These are phyloP conservation scores for Debaryomyces tyrocola DNA, from an alignment of 805 yeast genomes.

Conservation along the genomic window DNA sequence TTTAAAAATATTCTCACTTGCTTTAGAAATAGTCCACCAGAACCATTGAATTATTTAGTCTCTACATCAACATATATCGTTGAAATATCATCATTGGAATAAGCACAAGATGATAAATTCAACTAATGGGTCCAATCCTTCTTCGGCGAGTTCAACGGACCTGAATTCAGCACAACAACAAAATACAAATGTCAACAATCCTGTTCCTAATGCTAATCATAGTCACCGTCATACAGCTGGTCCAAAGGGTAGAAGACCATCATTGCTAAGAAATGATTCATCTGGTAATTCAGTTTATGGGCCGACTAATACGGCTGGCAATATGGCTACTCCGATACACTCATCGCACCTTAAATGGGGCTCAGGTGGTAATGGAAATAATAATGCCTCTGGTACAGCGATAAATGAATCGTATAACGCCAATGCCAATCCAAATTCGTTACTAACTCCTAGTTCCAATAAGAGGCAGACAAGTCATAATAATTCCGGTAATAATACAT, in stretches of 20 bases:
- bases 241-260: conserved; percentile 7
- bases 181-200: background rate
- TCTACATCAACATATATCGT: background rate
- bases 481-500: background rate
- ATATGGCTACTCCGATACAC: background rate
- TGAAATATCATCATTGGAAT: background rate
- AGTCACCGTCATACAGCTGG: conserved; percentile 4
- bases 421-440: background rate
- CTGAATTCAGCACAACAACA: background rate
- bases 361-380: background rate
- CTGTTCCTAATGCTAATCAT: background rate
- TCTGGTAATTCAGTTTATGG: background rate
- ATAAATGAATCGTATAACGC: background rate
- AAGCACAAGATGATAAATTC: background rate
- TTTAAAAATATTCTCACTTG: background rate
- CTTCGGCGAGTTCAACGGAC: background rate
- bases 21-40: background rate
- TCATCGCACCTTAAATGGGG: background rate
- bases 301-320: background rate
- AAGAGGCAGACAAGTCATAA: background rate
- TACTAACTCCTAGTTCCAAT: background rate
- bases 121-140: background rate
- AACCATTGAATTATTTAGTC: background rate
- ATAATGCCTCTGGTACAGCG: background rate
- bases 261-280: conserved; percentile 7